Evolutionary conservation across 805 yeast species (phyloP), one percentile per base, ranked within the genome.

Genomic region (Ogataea populi-albae): DNA sequence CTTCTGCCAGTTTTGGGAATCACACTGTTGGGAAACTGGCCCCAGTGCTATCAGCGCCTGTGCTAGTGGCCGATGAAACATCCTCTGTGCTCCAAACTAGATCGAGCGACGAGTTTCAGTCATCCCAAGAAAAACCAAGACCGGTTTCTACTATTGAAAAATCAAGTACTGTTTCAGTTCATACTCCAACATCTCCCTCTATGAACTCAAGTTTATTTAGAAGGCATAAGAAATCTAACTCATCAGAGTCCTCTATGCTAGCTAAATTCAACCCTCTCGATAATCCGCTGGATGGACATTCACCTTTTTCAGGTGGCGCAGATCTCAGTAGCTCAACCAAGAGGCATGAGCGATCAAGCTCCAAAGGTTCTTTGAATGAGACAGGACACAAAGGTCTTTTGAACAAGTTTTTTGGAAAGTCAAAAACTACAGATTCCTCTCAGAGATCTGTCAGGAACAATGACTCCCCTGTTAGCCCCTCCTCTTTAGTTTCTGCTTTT

Each of bases 141-240:
- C 70, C 71, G 2, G 49, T 60, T 12, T 66, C 72, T 0, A 57
- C 66, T 0, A 57, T 63, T 31, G 71, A 66, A 36, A 42, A 52
- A 4, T 54, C 66, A 1, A 39, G 52, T 4, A 46, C 44, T 32
- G 34, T 47, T 38, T 56, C 38, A 25, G 37, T 28, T 8, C 36
- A 41, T 26, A 34, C 41, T 2, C 45, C 59, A 14, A 34, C 60
- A 11, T 62, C 70, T 3, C 67, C 69, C 2, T 58, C 64, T 0
- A 57, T 66, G 4, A 57, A 62, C 7, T 49, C 61, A 2, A 62
- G 73, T 18, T 68, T 81, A 34, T 81, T 81, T 61, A 66, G 83
- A 45, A 72, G 79, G 43, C 86, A 80, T 48, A 69, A 73, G 31
- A 71, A 84, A 38, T 71, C 81, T n/a, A 73, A 71, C 32, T 78